These are phyloP conservation scores for Epichloe glyceriae DNA, from an alignment of 2,329 filamentous ascomycete genomes.

Conservation along the genomic window DNA sequence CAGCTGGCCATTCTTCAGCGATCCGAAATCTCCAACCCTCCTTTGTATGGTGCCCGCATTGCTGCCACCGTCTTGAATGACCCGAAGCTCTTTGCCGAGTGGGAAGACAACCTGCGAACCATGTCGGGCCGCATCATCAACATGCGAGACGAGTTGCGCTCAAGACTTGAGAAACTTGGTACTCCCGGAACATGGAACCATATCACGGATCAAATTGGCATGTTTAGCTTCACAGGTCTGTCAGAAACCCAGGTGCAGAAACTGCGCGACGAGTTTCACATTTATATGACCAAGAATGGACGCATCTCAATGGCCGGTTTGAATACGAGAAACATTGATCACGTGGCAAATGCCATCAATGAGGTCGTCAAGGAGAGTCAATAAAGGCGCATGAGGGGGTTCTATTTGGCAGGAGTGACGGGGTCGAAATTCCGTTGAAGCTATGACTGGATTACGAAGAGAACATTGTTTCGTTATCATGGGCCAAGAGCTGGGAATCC, in stretches of 20 bases:
- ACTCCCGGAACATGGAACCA: constrained; percentile 93
- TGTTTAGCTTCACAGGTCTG: constrained; percentile 92
- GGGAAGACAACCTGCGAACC: constrained; percentile 80
- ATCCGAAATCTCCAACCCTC: constrained; percentile 94
- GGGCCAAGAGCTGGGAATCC: constrained; percentile 6
- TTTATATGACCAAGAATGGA: constrained; percentile 96
- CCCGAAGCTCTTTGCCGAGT: constrained; percentile 66
- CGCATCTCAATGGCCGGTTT: constrained; percentile 98
- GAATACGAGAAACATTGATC: constrained; percentile 83
- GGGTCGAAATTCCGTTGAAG: neutral
- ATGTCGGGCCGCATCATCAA: constrained; percentile 93
- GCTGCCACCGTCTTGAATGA: constrained; percentile 79
- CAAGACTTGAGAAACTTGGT: constrained; percentile 68
- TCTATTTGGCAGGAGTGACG: neutral
- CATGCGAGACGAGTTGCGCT: constrained; percentile 71
- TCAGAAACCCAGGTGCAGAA: constrained; percentile 59
- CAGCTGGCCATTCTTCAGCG: constrained; percentile 92
- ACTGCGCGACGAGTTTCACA: constrained; percentile 56
- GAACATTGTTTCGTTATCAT: neutral
- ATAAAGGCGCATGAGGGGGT: constrained; percentile 6
- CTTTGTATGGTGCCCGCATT: constrained; percentile 85
- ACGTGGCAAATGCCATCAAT: constrained; percentile 82
- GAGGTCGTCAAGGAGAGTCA: constrained; percentile 49
- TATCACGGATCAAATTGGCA: constrained; percentile 97
- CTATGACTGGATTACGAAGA: neutral